phyloP scores from a whole-genome alignment of 75 land plant genomes.

The Gnetum montanum region DNA sequence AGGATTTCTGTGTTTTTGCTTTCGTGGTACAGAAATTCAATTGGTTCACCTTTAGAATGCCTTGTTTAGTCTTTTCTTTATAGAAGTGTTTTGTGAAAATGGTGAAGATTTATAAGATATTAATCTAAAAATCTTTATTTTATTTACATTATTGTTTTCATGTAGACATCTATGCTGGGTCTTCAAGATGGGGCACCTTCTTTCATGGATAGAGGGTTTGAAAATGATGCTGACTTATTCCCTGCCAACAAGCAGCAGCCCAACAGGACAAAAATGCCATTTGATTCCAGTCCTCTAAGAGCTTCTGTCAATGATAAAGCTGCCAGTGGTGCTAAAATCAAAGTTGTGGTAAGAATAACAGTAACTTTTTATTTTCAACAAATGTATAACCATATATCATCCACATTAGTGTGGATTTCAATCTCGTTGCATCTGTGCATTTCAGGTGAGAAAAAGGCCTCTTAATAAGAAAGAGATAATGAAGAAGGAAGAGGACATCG shows the following conservation, averaged over 20 bases:
- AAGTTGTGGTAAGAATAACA: constrained; percentile 41
- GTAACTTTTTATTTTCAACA: no score
- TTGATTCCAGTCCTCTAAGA: constrained; percentile 11
- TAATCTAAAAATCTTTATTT: no score
- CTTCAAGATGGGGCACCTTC: constrained; percentile 25
- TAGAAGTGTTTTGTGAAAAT: no score
- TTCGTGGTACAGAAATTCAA: background rate
- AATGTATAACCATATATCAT: no score
- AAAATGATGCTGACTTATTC: constrained; percentile 18
- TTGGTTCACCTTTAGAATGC: background rate
- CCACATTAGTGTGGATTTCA: no score
- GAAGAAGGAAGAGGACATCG: constrained; percentile 87
- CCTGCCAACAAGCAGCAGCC: constrained; percentile 14
- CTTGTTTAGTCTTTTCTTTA: background rate
- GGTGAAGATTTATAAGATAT: no score
- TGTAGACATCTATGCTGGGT: constrained; percentile 24
- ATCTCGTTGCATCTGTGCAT: no score
- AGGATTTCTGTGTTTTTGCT: no score
- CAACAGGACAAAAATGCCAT: constrained; percentile 17
- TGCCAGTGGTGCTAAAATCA: constrained; percentile 32
- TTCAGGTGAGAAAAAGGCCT: constrained; percentile 89
- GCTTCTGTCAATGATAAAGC: constrained; percentile 15
- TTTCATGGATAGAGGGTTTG: constrained; percentile 35
- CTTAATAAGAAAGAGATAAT: constrained; percentile 78
- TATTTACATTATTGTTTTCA: background rate